Percentiles rank a stretch among this genome's conserved stretches.
Evolutionary conservation across 1,284 basidiomycete genomes (phyloP).

Genomic region (Rhodotorula sp.): DNA sequence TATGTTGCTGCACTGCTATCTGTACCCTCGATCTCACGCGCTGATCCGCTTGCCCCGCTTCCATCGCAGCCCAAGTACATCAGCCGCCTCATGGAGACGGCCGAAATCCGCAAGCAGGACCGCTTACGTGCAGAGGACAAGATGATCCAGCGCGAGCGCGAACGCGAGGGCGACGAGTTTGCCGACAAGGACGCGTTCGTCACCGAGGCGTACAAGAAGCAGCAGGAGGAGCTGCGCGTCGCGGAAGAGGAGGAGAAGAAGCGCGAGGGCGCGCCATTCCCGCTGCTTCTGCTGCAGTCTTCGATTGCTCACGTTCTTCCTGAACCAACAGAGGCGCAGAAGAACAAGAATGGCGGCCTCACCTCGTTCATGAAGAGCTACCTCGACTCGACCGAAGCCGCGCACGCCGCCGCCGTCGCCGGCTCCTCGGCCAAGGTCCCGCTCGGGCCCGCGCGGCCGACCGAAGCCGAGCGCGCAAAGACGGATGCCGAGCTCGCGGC

Average conservation of each 20-base stretch:
- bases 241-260: conserved; percentile 88
- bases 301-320: conserved; percentile 18
- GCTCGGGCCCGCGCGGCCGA: not conserved
- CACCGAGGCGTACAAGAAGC: conserved; percentile 94
- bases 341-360: conserved; percentile 61
- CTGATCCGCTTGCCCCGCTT: not conserved
- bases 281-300: not conserved
- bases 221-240: conserved; percentile 85
- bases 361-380: conserved; percentile 82
- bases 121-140: conserved; percentile 96
- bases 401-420: conserved; percentile 79
- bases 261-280: conserved; percentile 66
- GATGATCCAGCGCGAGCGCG: conserved; percentile 90
- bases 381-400: conserved; percentile 74
- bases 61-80: conserved; percentile 85
- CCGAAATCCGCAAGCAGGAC: conserved; percentile 83
- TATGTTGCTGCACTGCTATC: conserved; percentile 44
- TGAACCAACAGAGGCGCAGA: conserved; percentile 30
- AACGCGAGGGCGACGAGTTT: conserved; percentile 91
- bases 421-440: conserved; percentile 30
- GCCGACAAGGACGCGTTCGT: conserved; percentile 94
- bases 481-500: conserved; percentile 69
- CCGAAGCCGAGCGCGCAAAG: conserved; percentile 18
- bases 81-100: conserved; percentile 72
- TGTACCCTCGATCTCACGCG: too few relatives aligned